Conservation (phyloP, 2,329 filamentous ascomycete genomes). For the Monosporascus sp. region DNA sequence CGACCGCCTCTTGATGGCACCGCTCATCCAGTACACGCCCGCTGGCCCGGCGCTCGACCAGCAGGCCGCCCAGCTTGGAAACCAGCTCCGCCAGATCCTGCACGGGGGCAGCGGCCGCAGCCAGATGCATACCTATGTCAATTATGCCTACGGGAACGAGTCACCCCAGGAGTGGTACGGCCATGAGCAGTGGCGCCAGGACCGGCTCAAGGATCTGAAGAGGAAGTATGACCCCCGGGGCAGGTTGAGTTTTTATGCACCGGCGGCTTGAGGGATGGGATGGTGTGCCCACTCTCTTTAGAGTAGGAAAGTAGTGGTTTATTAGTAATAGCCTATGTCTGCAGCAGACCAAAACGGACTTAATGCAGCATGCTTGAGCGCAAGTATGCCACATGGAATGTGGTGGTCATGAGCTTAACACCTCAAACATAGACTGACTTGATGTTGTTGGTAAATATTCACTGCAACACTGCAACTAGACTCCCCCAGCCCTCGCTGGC, state of each 20-base stretch:
- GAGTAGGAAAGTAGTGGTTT: too few species aligned
- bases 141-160: constrained; percentile 33
- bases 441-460: too few species aligned
- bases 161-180: constrained; percentile 29
- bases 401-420: too few species aligned
- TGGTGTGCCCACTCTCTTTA: too few species aligned
- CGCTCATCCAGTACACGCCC: constrained; percentile 33
- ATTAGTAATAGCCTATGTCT: too few species aligned
- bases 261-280: neutral
- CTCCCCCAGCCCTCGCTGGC: too few species aligned
- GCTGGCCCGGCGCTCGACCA: constrained; percentile 26
- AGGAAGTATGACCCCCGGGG: constrained; percentile 28
- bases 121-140: constrained; percentile 25
- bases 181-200: constrained; percentile 33
- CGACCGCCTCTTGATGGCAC: constrained; percentile 37
- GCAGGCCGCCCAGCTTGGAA: constrained; percentile 30
- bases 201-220: constrained; percentile 32
- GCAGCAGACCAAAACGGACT: too few species aligned
- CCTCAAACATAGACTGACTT: too few species aligned
- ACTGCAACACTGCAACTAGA: too few species aligned
- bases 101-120: constrained; percentile 19
- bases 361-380: too few species aligned
- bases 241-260: constrained; percentile 16
- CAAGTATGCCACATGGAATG: too few species aligned
- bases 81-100: constrained; percentile 33